Evolutionary conservation across 1,139 yeast species (phyloP), one percentile per base, ranked within the genome.

Genomic region (Entelexis paramagnoliae): DNA sequence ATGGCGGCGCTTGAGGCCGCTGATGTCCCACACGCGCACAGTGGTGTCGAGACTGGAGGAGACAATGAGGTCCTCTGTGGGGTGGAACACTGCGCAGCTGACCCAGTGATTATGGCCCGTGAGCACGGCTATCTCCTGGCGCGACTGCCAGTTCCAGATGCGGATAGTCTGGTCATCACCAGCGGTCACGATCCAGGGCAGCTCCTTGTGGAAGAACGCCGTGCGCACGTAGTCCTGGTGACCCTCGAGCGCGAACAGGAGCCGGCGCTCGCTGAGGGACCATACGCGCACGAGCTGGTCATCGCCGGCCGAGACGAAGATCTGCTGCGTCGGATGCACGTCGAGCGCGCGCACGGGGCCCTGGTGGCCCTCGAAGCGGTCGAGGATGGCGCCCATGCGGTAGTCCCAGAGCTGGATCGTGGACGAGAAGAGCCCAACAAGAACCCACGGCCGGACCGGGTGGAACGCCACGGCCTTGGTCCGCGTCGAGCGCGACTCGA

Each of bases 101-200:
- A 93, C 97, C 68, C 93, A 93, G 71, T 93, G 98, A 69, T 88
- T 89, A 69, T 93, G 99, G 56, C 99, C 98, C 8, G 98, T 91
- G 63, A 93, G 74, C 64, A 96, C 87, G 24, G 98, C 97, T 64
- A 93, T 84, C 66, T 91, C 97, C 68, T 88, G 94, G 62, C 98
- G 82, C 67, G 89, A 89, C 72, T 93, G 98, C 98, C 98, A 93
- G 71, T 93, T 93, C 99, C 99, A 93, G 62, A 93, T 91, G 66
- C 98, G 78, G 60, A 93, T 88, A 43, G 99, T 93, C 71, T 93
- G 98, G 73, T 93, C 99, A 68, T 93, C 99, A 39, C 96, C 87
- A 59, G 94, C 83, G 22, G 96, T 83, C 57, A 93, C 79, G 64
- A 93, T 84, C 98, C 98, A 93, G 11, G 99, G 99, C 66, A 93